A percentile compares a stretch with the other conserved stretches of the same genome.
Evolutionary conservation across 2,329 filamentous ascomycete genomes (phyloP).

Genomic region (Grosmannia huntii): DNA sequence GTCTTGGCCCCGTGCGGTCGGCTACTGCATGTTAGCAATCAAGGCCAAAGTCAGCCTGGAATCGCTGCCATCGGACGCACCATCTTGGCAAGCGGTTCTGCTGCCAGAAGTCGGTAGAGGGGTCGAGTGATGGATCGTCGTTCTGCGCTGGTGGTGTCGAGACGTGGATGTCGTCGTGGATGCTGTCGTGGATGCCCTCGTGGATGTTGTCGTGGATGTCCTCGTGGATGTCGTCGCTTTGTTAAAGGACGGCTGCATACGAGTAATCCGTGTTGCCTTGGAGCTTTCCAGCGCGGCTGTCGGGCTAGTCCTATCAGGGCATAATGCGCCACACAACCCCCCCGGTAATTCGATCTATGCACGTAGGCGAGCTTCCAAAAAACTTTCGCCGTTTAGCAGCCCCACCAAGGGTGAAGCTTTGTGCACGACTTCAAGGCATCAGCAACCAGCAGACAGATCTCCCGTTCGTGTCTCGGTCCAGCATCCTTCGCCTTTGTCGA

Average conservation of each 20-base stretch:
- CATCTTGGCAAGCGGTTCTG: slow-evolving; percentile 1
- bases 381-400: not conserved
- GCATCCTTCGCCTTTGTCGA: not conserved
- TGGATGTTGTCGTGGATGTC: no score
- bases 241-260: not conserved
- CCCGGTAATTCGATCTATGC: not conserved
- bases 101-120: not conserved
- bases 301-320: slow-evolving; percentile 4
- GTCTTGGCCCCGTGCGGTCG: slow-evolving; percentile 82
- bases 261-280: slow-evolving; percentile 6
- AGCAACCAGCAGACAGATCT: not conserved
- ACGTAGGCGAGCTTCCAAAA: slow-evolving; percentile 1
- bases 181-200: no score
- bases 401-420: slow-evolving; percentile 4
- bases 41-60: not conserved
- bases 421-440: not conserved
- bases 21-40: slow-evolving; percentile 41
- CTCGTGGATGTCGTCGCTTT: not conserved
- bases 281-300: slow-evolving; percentile 8
- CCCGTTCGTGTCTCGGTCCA: not conserved
- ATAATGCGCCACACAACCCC: not conserved
- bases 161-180: no score
- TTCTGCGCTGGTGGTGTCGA: not conserved
- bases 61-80: not conserved
- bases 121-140: not conserved